phyloP scores from a whole-genome alignment of 805 yeast genomes.

The Helenozyma rhizophorensis region DNA sequence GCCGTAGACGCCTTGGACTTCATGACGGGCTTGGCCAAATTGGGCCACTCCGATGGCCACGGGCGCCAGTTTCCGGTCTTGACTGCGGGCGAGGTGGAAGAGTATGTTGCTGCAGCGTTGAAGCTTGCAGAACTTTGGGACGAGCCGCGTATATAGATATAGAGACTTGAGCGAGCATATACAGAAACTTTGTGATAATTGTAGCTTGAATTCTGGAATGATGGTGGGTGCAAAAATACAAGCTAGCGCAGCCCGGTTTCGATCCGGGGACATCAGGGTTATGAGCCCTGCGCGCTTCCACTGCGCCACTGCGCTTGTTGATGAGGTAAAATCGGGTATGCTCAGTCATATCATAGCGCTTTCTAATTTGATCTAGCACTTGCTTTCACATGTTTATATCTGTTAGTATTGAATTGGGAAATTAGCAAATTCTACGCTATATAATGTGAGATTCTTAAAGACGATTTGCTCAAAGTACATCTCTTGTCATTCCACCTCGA shows the following conservation, averaged over 20 bases:
- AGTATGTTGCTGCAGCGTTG: constrained; percentile 5
- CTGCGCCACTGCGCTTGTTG: constrained; percentile 13
- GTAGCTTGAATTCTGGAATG: too few relatives aligned
- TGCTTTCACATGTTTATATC: too few relatives aligned
- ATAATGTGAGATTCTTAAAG: too few relatives aligned
- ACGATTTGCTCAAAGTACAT: too few relatives aligned
- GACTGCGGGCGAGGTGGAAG: constrained; percentile 8
- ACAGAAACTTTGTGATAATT: too few relatives aligned
- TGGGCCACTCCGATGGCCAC: constrained; percentile 11
- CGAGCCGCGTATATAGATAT: neutral
- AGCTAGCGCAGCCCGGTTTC: constrained; percentile 13
- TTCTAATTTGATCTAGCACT: too few relatives aligned
- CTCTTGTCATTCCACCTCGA: too few relatives aligned
- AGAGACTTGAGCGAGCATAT: too few relatives aligned
- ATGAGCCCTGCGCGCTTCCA: constrained; percentile 15
- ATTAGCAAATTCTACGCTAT: too few relatives aligned
- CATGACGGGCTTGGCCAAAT: constrained; percentile 17
- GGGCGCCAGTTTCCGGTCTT: constrained; percentile 11
- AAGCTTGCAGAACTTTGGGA: constrained; percentile 8
- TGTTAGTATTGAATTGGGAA: too few relatives aligned
- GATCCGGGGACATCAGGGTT: constrained; percentile 14
- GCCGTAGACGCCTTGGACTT: constrained; percentile 25
- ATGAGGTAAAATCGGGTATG: too few relatives aligned
- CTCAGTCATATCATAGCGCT: too few relatives aligned
- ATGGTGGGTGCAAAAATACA: constrained; percentile 1